Evolutionary conservation across 345 rosid species (phyloP), one percentile per base, ranked within the genome.

Genomic region (Eucalyptus marginata): DNA sequence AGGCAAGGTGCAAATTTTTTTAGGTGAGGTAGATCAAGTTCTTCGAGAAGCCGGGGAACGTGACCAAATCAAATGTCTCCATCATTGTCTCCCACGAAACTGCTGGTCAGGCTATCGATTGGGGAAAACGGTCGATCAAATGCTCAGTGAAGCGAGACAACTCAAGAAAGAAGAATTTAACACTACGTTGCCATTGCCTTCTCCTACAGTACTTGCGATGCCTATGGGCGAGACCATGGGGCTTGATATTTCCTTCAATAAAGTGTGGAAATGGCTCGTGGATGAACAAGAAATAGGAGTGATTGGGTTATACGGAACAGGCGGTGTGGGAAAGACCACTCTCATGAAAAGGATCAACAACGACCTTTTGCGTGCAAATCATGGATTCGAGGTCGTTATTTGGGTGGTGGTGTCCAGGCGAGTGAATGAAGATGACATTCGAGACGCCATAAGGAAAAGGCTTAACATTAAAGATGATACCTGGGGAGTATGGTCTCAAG

Each of bases 401-500:
- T 58, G 64, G 64, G 64, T 58, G 29, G 64, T 24, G 6, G 29
- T 58, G 13, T 58, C 64, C 2, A 24, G 6, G 13, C 29, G 0
- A 24, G 29, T 10, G 64, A 24, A 24, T 0, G 27, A 24, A 58
- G 29, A 24, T 22, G 2, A 11, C 1, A 58, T 58, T 58, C 64
- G 3, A 58, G 64, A 58, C 2, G 1, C 0, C 64, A 58, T 56
- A 58, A 58, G 64, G 29, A 24, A 10, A 58, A 5, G 6, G 27
- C 64, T 58, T 3, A 0, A 22, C 7, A 24, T 58, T 24, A 1
- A 24, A 24, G 7, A 24, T 10, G 6, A 9, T 4, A 10, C 2
- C 0, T 58, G 64, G 64, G 3, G 0, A 5, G 0, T 0, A 10
- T 58, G 29, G 64, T 24, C 29, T 25, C 6, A 0, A 1, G 13